These are phyloP conservation scores for Nigrospora oryzae DNA, from an alignment of 2,329 filamentous ascomycete genomes.

Conservation along the genomic window DNA sequence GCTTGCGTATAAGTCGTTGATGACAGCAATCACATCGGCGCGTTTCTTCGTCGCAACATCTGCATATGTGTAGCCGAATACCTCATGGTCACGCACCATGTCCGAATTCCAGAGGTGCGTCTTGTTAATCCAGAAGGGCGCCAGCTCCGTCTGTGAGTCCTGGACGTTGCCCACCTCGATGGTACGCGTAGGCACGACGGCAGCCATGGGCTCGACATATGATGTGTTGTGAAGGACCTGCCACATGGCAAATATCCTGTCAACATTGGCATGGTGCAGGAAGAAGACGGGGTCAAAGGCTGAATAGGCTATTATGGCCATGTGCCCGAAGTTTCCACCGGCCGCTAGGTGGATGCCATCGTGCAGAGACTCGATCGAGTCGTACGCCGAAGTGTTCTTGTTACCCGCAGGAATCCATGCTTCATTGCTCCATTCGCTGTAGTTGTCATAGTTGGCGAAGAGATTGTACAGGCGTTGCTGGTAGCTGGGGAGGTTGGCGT, in stretches of 20 bases:
- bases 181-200: constrained; percentile 52
- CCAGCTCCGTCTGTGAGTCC: constrained; percentile 48
- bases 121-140: constrained; percentile 56
- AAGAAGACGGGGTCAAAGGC: constrained; percentile 76
- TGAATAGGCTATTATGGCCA: constrained; percentile 63
- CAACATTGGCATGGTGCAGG: constrained; percentile 68
- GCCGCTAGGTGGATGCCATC: constrained; percentile 53
- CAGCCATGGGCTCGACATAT: constrained; percentile 52
- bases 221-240: constrained; percentile 62
- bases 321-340: constrained; percentile 48
- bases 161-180: constrained; percentile 44
- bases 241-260: constrained; percentile 71
- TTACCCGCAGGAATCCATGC: constrained; percentile 44
- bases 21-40: constrained; percentile 5
- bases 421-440: constrained; percentile 62
- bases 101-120: constrained; percentile 63
- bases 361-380: constrained; percentile 59
- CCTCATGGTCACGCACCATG: constrained; percentile 45
- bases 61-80: constrained; percentile 68
- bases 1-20: constrained; percentile 19
- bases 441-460: constrained; percentile 59
- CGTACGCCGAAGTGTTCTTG: constrained; percentile 35
- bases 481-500: constrained; percentile 43
- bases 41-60: constrained; percentile 44
- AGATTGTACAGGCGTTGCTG: constrained; percentile 59